Percentiles rank a stretch among this genome's conserved stretches.
Evolutionary conservation across 495 filamentous ascomycete species (phyloP).

Genomic region (Penicillium manginii): DNA sequence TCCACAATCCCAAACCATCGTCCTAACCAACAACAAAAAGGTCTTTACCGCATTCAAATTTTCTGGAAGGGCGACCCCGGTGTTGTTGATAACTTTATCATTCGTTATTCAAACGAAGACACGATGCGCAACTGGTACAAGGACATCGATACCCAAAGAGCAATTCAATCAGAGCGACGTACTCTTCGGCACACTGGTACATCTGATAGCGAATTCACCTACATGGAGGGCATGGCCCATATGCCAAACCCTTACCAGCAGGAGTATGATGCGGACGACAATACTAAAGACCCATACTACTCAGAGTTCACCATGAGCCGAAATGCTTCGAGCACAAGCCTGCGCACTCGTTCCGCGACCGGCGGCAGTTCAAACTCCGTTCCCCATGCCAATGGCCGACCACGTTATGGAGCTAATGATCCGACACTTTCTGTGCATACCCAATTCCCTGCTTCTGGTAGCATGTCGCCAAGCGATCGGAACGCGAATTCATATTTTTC

Average conservation of each 20-base stretch:
- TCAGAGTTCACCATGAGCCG: constrained; percentile 65
- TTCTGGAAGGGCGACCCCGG: constrained; percentile 98
- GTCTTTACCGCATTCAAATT: constrained; percentile 92
- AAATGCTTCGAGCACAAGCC: constrained; percentile 78
- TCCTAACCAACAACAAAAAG: constrained; percentile 42
- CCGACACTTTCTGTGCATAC: constrained; percentile 75
- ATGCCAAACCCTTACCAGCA: constrained; percentile 80
- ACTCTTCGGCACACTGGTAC: constrained; percentile 58
- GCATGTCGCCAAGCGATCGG: constrained; percentile 55
- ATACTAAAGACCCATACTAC: constrained; percentile 50
- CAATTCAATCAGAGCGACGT: constrained; percentile 48
- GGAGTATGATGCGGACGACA: constrained; percentile 80
- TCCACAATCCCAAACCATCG: neutral
- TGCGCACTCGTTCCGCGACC: constrained; percentile 80
- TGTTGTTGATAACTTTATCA: constrained; percentile 94
- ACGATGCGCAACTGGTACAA: constrained; percentile 88
- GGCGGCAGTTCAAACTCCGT: constrained; percentile 63
- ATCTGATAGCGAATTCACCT: constrained; percentile 77
- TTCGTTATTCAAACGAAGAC: constrained; percentile 88
- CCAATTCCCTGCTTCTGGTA: constrained; percentile 52
- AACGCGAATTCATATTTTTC: constrained; percentile 86
- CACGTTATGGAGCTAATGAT: constrained; percentile 70
- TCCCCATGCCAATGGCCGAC: constrained; percentile 52
- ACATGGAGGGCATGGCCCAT: constrained; percentile 66
- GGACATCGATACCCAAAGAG: constrained; percentile 54